Base-by-base conservation (phyloP, 2,329 filamentous ascomycete species). In the Fusarium clavum region DNA sequence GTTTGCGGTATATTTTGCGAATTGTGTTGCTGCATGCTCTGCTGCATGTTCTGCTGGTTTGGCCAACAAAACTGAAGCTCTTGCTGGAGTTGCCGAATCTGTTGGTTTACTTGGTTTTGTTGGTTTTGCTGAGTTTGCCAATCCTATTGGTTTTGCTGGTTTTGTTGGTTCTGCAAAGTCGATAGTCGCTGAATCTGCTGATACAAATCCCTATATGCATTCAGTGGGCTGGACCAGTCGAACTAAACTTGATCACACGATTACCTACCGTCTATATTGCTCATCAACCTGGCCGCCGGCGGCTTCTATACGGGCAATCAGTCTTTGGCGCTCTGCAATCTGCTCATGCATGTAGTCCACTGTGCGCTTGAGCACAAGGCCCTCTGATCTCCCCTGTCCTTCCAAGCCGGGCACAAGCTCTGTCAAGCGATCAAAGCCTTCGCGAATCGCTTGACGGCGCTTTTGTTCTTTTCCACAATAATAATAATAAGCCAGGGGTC, bases 351-450 rank as follows among this genome's bases (percentile, higher is more conserved):
- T 90, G 67, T 85, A 91, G 16, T 91, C 88, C 30, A 92, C 87
- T 0, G 91, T 92, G 70, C 87, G 87, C 68, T 90, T 88, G 24
- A 97, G 84, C n/a, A 97, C 93, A 20, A 94, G 85, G 29, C 92
- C 93, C 79, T 97, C 94, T 69, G 93, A 96, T 47, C 94, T 89
- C 2, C 92, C 94, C 76, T 94, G 92, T 1, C 94, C 94, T 74
- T 93, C 88, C 56, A 97, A 85, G 1, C 92, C 93, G 0, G 94
- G 94, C 2, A 97, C 93, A 32, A 97, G 85, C 56, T 90, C 88
- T 18, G 92, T 92, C 27, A 97, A 86, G 34, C 90, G 87, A 79
- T 97, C 93, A 78, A 97, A 97, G 60, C 92, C 93, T 62, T 93
- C 90, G 48, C 94, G 87, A 71, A 97, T 97, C 16, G 91, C 92